Percentiles rank a stretch among this genome's conserved stretches.
These are phyloP conservation scores for Stachybotrys chartarum DNA, from an alignment of 2,329 filamentous ascomycete genomes.

Conservation along the genomic window DNA sequence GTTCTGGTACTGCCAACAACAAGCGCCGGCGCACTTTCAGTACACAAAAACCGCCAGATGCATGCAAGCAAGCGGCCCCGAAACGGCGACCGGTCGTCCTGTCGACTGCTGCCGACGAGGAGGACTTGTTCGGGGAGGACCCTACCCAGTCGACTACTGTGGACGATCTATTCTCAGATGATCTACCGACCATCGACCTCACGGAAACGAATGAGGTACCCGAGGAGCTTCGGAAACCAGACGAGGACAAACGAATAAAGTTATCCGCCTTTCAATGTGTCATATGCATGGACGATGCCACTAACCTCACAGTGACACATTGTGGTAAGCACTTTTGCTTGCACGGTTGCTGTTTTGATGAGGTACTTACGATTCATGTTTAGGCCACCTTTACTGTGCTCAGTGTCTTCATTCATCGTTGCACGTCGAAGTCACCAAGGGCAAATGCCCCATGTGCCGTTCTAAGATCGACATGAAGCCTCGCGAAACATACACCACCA, in stretches of 20 bases:
- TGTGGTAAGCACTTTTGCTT: conserved; percentile 46
- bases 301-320: conserved; percentile 53
- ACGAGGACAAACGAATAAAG: conserved; percentile 42
- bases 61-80: neutral
- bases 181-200: conserved; percentile 25
- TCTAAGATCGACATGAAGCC: conserved; percentile 46
- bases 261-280: conserved; percentile 55
- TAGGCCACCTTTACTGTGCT: conserved; percentile 59
- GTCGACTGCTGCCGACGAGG: conserved; percentile 6
- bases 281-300: conserved; percentile 59
- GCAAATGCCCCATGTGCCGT: conserved; percentile 58
- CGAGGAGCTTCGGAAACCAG: conserved; percentile 33
- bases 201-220: conserved; percentile 36
- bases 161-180: conserved; percentile 10
- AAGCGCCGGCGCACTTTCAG: conserved; percentile 18
- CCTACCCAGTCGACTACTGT: conserved; percentile 7
- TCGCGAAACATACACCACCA: conserved; percentile 30
- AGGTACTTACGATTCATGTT: conserved; percentile 7
- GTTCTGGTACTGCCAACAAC: conserved; percentile 3
- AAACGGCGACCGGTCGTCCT: neutral
- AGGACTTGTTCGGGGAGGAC: conserved; percentile 20
- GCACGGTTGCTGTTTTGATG: neutral
- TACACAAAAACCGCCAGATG: neutral
- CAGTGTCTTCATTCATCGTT: conserved; percentile 56
- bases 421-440: conserved; percentile 46